Conservation (phyloP, 805 yeast genomes). For the Kazachstania bromeliacearum region DNA sequence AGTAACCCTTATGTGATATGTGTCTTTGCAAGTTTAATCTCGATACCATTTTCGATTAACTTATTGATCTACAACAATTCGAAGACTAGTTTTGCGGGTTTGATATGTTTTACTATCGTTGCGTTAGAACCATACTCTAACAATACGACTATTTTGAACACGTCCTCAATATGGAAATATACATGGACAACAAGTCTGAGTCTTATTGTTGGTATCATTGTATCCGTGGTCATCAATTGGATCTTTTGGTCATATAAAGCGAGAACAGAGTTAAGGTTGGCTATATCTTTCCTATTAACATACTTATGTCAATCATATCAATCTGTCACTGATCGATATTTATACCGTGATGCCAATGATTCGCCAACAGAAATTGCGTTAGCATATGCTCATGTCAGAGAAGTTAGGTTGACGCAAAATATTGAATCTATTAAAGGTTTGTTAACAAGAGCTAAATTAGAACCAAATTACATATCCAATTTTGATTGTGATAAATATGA, state of each 20-base stretch:
- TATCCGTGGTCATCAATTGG: slow-evolving; percentile 36
- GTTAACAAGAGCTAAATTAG: slow-evolving; percentile 30
- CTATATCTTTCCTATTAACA: slow-evolving; percentile 32
- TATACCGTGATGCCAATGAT: slow-evolving; percentile 39
- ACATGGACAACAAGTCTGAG: slow-evolving; percentile 35
- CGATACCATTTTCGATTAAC: slow-evolving; percentile 27
- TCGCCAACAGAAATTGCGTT: slow-evolving; percentile 38
- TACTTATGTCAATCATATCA: slow-evolving; percentile 40
- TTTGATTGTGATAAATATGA: slow-evolving; percentile 31
- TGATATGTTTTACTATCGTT: slow-evolving; percentile 35
- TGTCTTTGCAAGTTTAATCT: slow-evolving; percentile 33
- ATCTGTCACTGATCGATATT: slow-evolving; percentile 38
- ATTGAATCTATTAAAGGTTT: slow-evolving; percentile 33
- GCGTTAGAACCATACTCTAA: slow-evolving; percentile 28
- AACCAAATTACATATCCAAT: slow-evolving; percentile 30
- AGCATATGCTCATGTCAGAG: slow-evolving; percentile 37
- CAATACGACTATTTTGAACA: slow-evolving; percentile 8
- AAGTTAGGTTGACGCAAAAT: slow-evolving; percentile 39
- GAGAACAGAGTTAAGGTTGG: slow-evolving; percentile 32
- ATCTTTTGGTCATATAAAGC: slow-evolving; percentile 41
- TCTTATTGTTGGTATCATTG: slow-evolving; percentile 31
- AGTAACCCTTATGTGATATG: slow-evolving; percentile 33
- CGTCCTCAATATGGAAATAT: slow-evolving; percentile 27
- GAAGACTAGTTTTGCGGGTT: slow-evolving; percentile 35
- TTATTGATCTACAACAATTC: slow-evolving; percentile 33